Conservation (phyloP, 2,329 filamentous ascomycete species). For the Paradendryphiella salina region DNA sequence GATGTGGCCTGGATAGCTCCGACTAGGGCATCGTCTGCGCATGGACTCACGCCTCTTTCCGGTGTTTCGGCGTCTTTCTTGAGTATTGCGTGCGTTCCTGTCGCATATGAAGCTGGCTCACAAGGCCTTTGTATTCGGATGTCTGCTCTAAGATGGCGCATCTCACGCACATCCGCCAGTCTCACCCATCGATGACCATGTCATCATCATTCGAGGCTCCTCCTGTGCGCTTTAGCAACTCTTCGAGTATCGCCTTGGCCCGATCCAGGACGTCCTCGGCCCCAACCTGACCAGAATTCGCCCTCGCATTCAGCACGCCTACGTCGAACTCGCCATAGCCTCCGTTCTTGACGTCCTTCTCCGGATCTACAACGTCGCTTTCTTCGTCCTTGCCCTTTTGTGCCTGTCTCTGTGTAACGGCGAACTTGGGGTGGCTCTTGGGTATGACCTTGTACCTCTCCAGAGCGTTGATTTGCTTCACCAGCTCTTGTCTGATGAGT, state of each 20-base stretch:
- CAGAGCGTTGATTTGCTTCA: constrained; percentile 38
- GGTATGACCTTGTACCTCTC: constrained; percentile 41
- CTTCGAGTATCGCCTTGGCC: constrained; percentile 59
- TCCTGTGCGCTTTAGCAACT: constrained; percentile 26
- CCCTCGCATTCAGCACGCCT: constrained; percentile 85
- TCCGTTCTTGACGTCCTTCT: constrained; percentile 48
- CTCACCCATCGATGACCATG: constrained; percentile 30
- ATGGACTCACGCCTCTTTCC: too few relatives aligned
- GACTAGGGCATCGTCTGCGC: too few relatives aligned
- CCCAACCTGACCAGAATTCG: constrained; percentile 78
- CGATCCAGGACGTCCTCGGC: constrained; percentile 77
- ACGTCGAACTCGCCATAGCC: constrained; percentile 69
- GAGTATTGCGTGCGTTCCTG: too few relatives aligned
- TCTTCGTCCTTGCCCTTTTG: constrained; percentile 14
- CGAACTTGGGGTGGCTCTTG: constrained; percentile 28
- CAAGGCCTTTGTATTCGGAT: neutral
- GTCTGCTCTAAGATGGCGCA: neutral
- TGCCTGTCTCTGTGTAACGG: constrained; percentile 5
- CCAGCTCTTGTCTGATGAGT: constrained; percentile 28
- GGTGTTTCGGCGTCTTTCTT: too few relatives aligned
- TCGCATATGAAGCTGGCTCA: neutral
- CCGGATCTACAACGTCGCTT: constrained; percentile 22
- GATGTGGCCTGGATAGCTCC: too few relatives aligned
- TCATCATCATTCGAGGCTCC: constrained; percentile 16
- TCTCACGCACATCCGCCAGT: neutral